Conservation (phyloP, 768 basidiomycete species). For the Mycena vitilis region DNA sequence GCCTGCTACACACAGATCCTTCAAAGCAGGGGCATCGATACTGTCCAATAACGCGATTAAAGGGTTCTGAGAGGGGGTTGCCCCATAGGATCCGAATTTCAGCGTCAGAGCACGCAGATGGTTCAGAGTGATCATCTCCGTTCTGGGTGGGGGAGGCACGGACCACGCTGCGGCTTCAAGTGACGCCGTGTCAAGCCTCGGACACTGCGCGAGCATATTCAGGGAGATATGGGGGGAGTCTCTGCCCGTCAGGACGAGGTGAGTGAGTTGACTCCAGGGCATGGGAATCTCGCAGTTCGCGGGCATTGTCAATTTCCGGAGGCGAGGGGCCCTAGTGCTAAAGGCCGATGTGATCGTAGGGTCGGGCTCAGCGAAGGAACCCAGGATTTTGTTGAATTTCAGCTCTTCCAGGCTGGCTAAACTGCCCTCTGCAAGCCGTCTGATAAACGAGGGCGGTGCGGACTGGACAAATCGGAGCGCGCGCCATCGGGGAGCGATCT, state of each 20-base stretch:
- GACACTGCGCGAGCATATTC: neutral
- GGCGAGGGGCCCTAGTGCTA: neutral
- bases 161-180: neutral
- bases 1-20: neutral
- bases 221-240: neutral
- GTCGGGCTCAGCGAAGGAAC: too few relatives aligned
- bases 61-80: too few relatives aligned
- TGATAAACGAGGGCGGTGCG: neutral
- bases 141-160: neutral
- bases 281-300: neutral
- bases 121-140: neutral
- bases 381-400: neutral
- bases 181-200: neutral
- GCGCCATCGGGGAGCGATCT: neutral
- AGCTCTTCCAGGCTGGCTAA: constrained; percentile 1
- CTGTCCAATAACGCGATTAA: neutral
- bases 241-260: neutral
- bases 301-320: neutral
- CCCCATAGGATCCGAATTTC: too few relatives aligned
- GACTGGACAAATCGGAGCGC: neutral
- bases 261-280: constrained; percentile 2
- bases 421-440: neutral
- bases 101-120: neutral
- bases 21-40: neutral
- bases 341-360: too few relatives aligned